These are phyloP conservation scores for Acanthamoeba culbertsoni DNA, from an alignment of 208 protist genomes.

Conservation along the genomic window DNA sequence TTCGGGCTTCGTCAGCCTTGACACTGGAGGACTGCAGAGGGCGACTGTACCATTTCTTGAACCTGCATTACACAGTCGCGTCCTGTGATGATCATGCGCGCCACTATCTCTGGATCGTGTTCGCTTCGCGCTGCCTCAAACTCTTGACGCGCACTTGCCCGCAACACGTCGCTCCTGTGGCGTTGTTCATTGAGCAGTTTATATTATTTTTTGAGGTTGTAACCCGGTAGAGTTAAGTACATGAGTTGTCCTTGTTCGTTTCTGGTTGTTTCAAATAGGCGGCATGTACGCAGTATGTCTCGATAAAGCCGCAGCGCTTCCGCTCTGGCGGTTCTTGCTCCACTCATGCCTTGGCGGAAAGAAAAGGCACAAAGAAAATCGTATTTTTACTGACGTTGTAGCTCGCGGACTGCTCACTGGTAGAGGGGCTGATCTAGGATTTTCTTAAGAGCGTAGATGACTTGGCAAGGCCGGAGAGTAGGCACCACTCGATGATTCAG, in stretches of 20 bases:
- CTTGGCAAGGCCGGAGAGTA: no score
- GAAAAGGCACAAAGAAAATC: no score
- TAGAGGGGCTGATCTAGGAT: no score
- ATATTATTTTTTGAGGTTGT: no score
- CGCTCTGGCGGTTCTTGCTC: neutral
- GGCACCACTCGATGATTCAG: no score
- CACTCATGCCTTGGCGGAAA: neutral
- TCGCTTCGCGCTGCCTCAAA: neutral
- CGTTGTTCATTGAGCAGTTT: no score
- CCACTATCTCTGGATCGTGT: neutral
- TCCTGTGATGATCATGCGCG: conserved; percentile 18
- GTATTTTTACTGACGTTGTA: no score
- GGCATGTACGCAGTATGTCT: conserved; percentile 4
- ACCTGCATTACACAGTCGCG: conserved; percentile 40
- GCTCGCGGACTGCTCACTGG: no score
- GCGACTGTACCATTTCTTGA: neutral
- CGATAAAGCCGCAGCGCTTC: conserved; percentile 42
- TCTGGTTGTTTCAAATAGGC: neutral
- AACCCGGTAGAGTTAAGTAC: neutral
- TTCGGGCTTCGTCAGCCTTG: no score
- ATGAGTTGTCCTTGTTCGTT: conserved; percentile 50
- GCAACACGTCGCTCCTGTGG: conserved; percentile 2
- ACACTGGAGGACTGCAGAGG: neutral
- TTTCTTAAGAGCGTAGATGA: no score
- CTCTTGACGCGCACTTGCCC: neutral